A percentile compares a stretch with the other conserved stretches of the same genome.
Evolutionary conservation across 108 stramenopile species (phyloP).

Genomic region (Skeletonema menzelii): DNA sequence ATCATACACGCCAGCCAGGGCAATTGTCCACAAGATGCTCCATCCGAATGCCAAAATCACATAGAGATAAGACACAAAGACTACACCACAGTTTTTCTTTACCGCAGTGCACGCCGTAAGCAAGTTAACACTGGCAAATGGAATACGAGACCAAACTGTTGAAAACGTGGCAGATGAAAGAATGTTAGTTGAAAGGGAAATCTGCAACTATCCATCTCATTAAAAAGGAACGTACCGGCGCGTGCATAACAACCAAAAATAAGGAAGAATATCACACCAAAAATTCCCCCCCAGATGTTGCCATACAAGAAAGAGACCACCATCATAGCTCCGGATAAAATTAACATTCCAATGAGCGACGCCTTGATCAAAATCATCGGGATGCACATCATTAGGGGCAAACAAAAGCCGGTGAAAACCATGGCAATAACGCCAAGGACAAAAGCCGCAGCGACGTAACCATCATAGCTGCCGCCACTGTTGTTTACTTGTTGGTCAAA

Average conservation of each 20-base stretch:
- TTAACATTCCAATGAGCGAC: slow-evolving; percentile 62
- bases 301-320: slow-evolving; percentile 54
- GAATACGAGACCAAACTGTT: slow-evolving; percentile 61
- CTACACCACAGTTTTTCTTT: slow-evolving; percentile 64
- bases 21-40: slow-evolving; percentile 69
- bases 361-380: slow-evolving; percentile 76
- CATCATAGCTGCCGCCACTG: slow-evolving; percentile 39
- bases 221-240: slow-evolving; percentile 43
- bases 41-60: slow-evolving; percentile 63
- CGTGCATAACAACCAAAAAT: slow-evolving; percentile 62
- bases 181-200: not conserved
- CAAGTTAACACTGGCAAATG: slow-evolving; percentile 83
- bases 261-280: slow-evolving; percentile 67
- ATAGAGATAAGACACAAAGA: slow-evolving; percentile 67
- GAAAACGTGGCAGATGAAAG: not conserved
- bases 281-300: slow-evolving; percentile 54
- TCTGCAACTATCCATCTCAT: not conserved
- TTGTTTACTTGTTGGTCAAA: slow-evolving; percentile 22
- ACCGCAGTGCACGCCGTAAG: slow-evolving; percentile 80
- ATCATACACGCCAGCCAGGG: slow-evolving; percentile 53
- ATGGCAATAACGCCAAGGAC: slow-evolving; percentile 48
- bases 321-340: slow-evolving; percentile 51
- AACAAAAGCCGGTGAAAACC: slow-evolving; percentile 49
- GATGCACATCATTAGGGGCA: slow-evolving; percentile 67
- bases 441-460: slow-evolving; percentile 58